phyloP scores from a whole-genome alignment of 2,329 filamentous ascomycete genomes.

The Dactylellina sp. region DNA sequence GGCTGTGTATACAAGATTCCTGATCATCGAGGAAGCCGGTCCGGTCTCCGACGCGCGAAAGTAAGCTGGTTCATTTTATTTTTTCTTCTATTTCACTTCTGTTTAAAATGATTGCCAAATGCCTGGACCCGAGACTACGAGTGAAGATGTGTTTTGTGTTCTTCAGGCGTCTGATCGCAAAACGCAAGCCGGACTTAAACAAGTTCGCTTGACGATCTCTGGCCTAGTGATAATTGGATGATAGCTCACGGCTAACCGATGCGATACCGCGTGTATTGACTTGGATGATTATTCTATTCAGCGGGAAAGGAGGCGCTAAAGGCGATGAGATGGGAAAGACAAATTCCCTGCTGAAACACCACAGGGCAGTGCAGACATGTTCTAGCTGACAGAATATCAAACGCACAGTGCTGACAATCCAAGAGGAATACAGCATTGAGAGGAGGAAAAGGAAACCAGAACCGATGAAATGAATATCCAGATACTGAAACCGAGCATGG shows the following conservation, averaged over 20 bases:
- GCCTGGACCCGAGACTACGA: too few species aligned
- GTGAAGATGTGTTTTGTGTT: too few species aligned
- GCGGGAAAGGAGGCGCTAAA: neutral
- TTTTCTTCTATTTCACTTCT: too few species aligned
- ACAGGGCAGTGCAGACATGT: neutral
- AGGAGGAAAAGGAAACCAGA: slow-evolving; percentile 17
- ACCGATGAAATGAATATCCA: slow-evolving; percentile 13
- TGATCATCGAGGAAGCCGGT: too few species aligned
- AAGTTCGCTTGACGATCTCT: too few species aligned
- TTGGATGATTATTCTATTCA: slow-evolving; percentile 2
- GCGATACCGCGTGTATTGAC: neutral
- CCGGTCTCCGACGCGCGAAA: too few species aligned
- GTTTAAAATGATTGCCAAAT: too few species aligned
- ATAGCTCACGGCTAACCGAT: neutral
- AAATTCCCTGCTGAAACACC: neutral
- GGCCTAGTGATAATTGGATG: too few species aligned
- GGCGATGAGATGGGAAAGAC: neutral
- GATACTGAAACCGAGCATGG: slow-evolving; percentile 3
- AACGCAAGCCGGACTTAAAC: too few species aligned
- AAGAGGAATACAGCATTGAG: neutral
- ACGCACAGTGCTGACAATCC: neutral
- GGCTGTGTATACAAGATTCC: too few species aligned
- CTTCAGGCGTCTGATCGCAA: too few species aligned
- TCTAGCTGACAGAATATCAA: slow-evolving; percentile 5
- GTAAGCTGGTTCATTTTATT: too few species aligned